Evolutionary conservation across 768 basidiomycete species (phyloP).

Genomic region (Mycena kentingensis): DNA sequence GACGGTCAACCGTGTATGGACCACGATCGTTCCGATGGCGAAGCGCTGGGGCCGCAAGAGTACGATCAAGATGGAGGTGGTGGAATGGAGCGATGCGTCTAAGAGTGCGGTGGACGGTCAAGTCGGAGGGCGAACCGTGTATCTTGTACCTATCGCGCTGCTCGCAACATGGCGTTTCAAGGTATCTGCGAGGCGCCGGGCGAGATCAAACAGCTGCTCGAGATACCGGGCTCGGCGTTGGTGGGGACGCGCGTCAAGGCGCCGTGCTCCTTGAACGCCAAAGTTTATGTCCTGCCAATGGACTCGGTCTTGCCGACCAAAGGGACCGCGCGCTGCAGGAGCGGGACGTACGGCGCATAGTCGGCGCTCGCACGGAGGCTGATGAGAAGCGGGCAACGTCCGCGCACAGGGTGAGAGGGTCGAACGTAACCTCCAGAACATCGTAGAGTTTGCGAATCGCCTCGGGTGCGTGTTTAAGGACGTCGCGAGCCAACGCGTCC

Average conservation of each 20-base stretch:
- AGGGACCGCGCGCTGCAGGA: conserved; percentile 87
- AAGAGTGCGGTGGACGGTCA: too few species aligned
- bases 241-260: conserved; percentile 90
- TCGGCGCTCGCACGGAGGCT: conserved; percentile 55
- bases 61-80: conserved; percentile 96
- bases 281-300: conserved; percentile 98
- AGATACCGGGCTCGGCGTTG: conserved; percentile 76
- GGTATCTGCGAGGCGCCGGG: conserved; percentile 75
- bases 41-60: conserved; percentile 92
- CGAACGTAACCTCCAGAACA: conserved; percentile 90
- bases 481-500: conserved; percentile 84
- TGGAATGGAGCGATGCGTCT: conserved; percentile 77
- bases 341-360: conserved; percentile 83
- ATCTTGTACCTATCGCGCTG: too few species aligned
- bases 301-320: conserved; percentile 94
- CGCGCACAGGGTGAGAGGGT: conserved; percentile 83
- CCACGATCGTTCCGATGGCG: too few species aligned
- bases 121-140: too few species aligned
- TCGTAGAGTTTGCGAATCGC: conserved; percentile 79
- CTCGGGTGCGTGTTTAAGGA: conserved; percentile 75
- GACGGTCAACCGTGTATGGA: conserved; percentile 99
- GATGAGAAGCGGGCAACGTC: conserved; percentile 77
- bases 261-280: conserved; percentile 75
- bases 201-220: conserved; percentile 68
- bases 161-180: conserved; percentile 96